These are phyloP conservation scores for Brettanomyces nanus DNA, from an alignment of 805 yeast genomes.

Conservation along the genomic window DNA sequence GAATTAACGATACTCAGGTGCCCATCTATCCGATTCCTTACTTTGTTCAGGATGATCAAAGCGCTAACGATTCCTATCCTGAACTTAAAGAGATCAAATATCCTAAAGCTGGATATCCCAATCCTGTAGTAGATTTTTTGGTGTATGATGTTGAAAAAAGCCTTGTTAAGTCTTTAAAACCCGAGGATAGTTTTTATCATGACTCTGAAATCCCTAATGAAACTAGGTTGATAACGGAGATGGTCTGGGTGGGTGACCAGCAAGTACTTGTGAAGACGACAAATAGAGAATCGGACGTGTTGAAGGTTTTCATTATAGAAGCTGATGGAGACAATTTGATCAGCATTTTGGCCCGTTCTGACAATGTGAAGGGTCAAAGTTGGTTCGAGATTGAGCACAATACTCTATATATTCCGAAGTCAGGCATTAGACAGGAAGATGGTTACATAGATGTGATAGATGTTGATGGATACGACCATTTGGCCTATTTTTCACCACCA, in stretches of 20 bases:
- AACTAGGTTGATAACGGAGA: conserved; percentile 54
- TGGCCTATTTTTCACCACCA: conserved; percentile 79
- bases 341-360: conserved; percentile 39
- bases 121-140: conserved; percentile 56
- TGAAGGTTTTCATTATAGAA: conserved; percentile 49
- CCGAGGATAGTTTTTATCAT: conserved; percentile 33
- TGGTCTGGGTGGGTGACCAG: conserved; percentile 57
- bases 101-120: conserved; percentile 77
- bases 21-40: conserved; percentile 69
- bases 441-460: conserved; percentile 81
- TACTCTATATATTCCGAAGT: conserved; percentile 49
- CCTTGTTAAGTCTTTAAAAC: conserved; percentile 14
- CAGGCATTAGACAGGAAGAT: conserved; percentile 38
- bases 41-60: conserved; percentile 45
- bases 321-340: conserved; percentile 24
- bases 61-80: conserved; percentile 41
- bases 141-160: conserved; percentile 31
- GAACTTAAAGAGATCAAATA: conserved; percentile 55
- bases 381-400: conserved; percentile 77
- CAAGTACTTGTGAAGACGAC: conserved; percentile 48
- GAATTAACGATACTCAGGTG: conserved; percentile 67
- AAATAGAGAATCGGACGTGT: conserved; percentile 58
- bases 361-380: conserved; percentile 37
- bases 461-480: conserved; percentile 56
- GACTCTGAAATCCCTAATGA: conserved; percentile 31